Evolutionary conservation across 176 grass and related monocot species (phyloP).

Genomic region (Aegilops sharonensis): DNA sequence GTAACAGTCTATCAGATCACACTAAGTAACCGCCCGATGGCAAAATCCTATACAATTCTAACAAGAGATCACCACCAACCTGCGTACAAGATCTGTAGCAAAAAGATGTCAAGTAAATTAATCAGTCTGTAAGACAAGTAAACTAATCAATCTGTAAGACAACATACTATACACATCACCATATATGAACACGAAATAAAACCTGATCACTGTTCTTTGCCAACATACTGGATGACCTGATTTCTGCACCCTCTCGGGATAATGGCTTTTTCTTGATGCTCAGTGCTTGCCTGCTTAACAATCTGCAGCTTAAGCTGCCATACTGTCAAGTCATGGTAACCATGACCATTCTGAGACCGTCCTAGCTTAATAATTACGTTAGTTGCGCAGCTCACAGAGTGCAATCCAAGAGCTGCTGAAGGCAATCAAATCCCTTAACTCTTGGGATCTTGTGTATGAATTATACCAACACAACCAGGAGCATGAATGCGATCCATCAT

Average conservation of each 20-base stretch:
- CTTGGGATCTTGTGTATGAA: background rate
- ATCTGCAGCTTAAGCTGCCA: background rate
- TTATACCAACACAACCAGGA: background rate
- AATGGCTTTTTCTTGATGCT: background rate
- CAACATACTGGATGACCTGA: background rate
- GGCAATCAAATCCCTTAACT: constrained; percentile 9
- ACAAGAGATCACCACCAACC: background rate
- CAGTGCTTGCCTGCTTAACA: background rate
- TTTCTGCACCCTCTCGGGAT: background rate
- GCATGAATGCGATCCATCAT: constrained; percentile 34
- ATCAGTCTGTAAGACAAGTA: background rate
- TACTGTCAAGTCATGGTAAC: background rate
- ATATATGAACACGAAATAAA: background rate
- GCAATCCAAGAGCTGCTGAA: constrained; percentile 12
- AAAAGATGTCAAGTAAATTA: background rate
- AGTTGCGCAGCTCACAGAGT: background rate
- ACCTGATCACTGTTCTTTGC: constrained; percentile 9
- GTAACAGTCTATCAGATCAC: too few species aligned
- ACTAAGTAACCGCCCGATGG: background rate
- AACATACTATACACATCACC: background rate
- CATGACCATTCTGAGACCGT: background rate
- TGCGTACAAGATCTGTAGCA: background rate
- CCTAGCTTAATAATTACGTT: background rate
- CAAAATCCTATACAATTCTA: background rate
- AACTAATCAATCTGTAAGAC: background rate